Percentiles rank a stretch among this genome's conserved stretches.
These are phyloP conservation scores for Paramecium primaurelia DNA, from an alignment of 73 alveolate genomes.

Conservation along the genomic window DNA sequence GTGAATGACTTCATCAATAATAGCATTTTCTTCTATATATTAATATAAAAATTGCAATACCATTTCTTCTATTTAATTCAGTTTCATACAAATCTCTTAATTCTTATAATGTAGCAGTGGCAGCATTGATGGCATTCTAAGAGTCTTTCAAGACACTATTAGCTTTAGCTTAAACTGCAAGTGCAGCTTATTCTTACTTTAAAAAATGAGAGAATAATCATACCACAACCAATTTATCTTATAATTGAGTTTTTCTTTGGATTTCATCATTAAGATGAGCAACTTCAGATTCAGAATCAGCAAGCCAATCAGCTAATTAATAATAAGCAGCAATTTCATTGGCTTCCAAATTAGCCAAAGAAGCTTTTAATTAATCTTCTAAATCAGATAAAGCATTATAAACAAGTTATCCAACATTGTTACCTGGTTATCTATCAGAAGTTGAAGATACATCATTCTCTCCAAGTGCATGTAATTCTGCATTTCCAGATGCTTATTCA, in stretches of 20 bases:
- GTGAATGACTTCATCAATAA: conserved; percentile 51
- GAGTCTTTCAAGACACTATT: conserved; percentile 21
- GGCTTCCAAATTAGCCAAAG: not conserved
- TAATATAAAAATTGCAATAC: not conserved
- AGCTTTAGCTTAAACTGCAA: conserved; percentile 46
- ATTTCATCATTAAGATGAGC: conserved; percentile 32
- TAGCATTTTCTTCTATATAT: conserved; percentile 1
- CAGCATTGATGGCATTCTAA: conserved; percentile 23
- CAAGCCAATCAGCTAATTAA: conserved; percentile 41
- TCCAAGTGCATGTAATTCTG: conserved; percentile 48
- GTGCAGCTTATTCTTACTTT: conserved; percentile 46
- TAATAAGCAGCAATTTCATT: conserved; percentile 37
- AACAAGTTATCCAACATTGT: conserved; percentile 38
- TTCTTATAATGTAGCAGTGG: not conserved
- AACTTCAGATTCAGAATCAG: conserved; percentile 10
- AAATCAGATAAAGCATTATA: conserved; percentile 14
- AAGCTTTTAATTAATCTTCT: conserved; percentile 10
- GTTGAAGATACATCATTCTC: not conserved
- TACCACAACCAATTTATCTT: conserved; percentile 45
- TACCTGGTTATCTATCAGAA: not conserved
- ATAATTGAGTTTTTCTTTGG: not conserved
- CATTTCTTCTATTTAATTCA: conserved; percentile 42
- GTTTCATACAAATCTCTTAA: not conserved
- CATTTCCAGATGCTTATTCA: conserved; percentile 45
- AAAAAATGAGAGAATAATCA: not conserved